Conservation (phyloP, 2,329 filamentous ascomycete species). For the Botrytis elliptica region DNA sequence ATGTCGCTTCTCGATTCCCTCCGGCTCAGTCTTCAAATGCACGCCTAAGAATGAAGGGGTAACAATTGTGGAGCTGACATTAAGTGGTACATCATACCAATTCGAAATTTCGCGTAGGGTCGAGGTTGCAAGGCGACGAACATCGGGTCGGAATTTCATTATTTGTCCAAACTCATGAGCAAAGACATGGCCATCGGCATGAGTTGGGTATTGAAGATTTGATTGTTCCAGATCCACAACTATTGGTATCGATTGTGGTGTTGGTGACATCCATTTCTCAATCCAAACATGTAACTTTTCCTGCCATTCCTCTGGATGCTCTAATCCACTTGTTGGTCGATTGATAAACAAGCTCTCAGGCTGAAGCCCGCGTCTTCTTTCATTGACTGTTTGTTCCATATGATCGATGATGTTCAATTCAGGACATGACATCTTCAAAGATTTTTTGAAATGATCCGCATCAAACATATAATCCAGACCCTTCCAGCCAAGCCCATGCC, state of each 20-base stretch:
- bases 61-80: constrained; percentile 20
- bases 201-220: constrained; percentile 32
- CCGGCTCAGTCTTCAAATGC: constrained; percentile 40
- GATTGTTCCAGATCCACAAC: constrained; percentile 33
- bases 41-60: constrained; percentile 25
- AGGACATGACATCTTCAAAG: constrained; percentile 35
- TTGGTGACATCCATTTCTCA: constrained; percentile 25
- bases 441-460: constrained; percentile 31
- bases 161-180: constrained; percentile 31
- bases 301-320: constrained; percentile 32
- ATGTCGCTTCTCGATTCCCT: constrained; percentile 36
- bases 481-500: constrained; percentile 34
- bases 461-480: constrained; percentile 37
- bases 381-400: constrained; percentile 27
- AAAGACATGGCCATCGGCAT: constrained; percentile 30
- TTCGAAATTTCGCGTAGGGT: constrained; percentile 23
- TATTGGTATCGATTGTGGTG: constrained; percentile 27
- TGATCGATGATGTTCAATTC: constrained; percentile 30
- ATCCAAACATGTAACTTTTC: constrained; percentile 33
- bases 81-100: constrained; percentile 21
- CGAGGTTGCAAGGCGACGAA: constrained; percentile 31
- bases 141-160: constrained; percentile 31
- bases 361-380: constrained; percentile 28
- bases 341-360: constrained; percentile 31
- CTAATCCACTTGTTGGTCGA: constrained; percentile 29